These are phyloP conservation scores for Chalciporus sphaerocephalus DNA, from an alignment of 768 basidiomycete species.

Conservation along the genomic window DNA sequence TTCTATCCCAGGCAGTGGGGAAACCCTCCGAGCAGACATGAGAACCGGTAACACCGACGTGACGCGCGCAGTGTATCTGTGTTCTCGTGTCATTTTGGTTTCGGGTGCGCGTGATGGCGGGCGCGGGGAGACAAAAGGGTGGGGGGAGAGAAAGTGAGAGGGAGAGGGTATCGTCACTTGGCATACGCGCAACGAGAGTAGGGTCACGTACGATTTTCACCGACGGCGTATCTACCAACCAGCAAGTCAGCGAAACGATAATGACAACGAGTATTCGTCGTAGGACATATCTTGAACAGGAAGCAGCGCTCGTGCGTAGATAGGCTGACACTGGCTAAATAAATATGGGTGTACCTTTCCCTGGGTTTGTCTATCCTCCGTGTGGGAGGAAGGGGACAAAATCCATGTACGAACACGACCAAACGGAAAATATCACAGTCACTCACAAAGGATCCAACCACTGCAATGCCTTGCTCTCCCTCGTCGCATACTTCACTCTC, in stretches of 20 bases:
- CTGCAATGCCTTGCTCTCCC: constrained; percentile 74
- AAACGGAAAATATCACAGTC: no score
- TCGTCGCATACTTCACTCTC: constrained; percentile 66
- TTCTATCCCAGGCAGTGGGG: constrained; percentile 63
- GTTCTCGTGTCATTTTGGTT: no score
- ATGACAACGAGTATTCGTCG: no score
- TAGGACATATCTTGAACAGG: constrained; percentile 67
- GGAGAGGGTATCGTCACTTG: background rate
- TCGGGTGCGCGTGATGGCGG: no score
- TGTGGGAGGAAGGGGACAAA: background rate
- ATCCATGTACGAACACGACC: no score
- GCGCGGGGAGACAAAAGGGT: no score
- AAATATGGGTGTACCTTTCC: constrained; percentile 83
- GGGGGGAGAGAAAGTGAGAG: no score
- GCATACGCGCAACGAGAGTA: background rate
- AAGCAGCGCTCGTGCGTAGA: constrained; percentile 75
- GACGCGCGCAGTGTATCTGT: constrained; percentile 78
- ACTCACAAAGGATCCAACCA: constrained; percentile 78
- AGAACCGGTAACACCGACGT: constrained; percentile 74
- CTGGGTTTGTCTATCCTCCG: constrained; percentile 67
- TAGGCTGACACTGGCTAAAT: constrained; percentile 94
- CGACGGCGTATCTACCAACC: constrained; percentile 65
- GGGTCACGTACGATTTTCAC: constrained; percentile 68
- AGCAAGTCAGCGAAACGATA: background rate
- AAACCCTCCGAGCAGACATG: constrained; percentile 78